Evolutionary conservation across 2,329 filamentous ascomycete genomes (phyloP).

Genomic region (Colletotrichum truncatum): DNA sequence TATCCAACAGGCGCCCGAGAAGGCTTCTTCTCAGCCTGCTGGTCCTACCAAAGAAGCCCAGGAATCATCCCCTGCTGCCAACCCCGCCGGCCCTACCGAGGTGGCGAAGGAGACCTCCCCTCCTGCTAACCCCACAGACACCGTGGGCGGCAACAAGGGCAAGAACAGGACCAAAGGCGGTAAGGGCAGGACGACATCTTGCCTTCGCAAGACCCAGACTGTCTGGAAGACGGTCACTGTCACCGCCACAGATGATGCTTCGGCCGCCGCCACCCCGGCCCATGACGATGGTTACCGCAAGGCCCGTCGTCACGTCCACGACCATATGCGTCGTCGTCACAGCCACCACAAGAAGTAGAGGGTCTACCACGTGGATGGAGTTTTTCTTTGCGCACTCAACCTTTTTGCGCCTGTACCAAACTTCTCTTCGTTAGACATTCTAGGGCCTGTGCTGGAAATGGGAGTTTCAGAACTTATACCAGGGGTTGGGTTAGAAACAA

Average conservation of each 20-base stretch:
- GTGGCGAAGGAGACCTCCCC: too few species aligned
- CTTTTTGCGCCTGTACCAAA: slow-evolving; percentile 13
- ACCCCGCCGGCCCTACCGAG: slow-evolving; percentile 29
- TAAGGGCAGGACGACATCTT: slow-evolving; percentile 32
- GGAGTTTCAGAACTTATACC: slow-evolving; percentile 23
- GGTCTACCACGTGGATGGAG: not conserved
- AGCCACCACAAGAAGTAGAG: slow-evolving; percentile 39
- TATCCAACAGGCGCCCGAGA: slow-evolving; percentile 12
- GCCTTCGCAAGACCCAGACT: slow-evolving; percentile 43
- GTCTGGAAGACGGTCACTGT: slow-evolving; percentile 58
- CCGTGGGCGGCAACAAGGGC: too few species aligned
- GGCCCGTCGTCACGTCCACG: slow-evolving; percentile 46
- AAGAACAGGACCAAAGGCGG: too few species aligned
- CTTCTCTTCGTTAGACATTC: slow-evolving; percentile 30
- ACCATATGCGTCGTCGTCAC: slow-evolving; percentile 46
- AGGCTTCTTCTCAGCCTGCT: not conserved
- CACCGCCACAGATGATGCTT: slow-evolving; percentile 55
- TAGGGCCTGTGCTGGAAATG: slow-evolving; percentile 22
- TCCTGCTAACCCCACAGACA: too few species aligned
- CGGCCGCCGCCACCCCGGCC: not conserved
- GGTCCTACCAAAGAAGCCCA: not conserved
- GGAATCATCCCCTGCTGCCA: not conserved
- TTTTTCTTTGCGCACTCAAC: not conserved
- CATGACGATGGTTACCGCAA: slow-evolving; percentile 33
- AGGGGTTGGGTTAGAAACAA: slow-evolving; percentile 9